A percentile compares a stretch with the other conserved stretches of the same genome.
phyloP scores from a whole-genome alignment of 2,329 filamentous ascomycete genomes.

The Cercospora zeina region DNA sequence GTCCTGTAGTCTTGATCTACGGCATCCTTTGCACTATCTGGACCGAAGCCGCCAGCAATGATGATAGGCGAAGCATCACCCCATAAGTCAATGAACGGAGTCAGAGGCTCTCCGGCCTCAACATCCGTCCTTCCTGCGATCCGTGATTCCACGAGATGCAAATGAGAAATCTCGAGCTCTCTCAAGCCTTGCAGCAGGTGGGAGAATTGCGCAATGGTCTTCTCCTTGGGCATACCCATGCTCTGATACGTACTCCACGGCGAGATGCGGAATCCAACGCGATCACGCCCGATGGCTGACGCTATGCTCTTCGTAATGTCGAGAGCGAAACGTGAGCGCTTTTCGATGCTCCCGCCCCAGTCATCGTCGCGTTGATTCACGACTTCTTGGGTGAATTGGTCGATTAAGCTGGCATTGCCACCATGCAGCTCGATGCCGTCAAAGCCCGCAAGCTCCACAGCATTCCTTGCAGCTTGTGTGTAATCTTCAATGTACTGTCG shows the following conservation, averaged over 20 bases:
- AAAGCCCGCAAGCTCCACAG: constrained; percentile 53
- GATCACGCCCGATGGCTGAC: constrained; percentile 54
- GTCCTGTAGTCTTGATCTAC: constrained; percentile 42
- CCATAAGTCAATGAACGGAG: constrained; percentile 44
- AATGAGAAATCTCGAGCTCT: constrained; percentile 58
- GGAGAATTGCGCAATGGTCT: constrained; percentile 64
- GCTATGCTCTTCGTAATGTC: constrained; percentile 56
- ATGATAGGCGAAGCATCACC: constrained; percentile 51
- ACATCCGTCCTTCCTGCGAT: constrained; percentile 47
- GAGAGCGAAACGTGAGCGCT: constrained; percentile 53
- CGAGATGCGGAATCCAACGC: constrained; percentile 58
- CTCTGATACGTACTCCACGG: constrained; percentile 63
- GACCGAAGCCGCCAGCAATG: constrained; percentile 49
- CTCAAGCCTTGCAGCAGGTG: constrained; percentile 57
- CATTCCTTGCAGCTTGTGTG: constrained; percentile 48
- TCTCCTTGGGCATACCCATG: constrained; percentile 51
- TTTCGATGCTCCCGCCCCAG: constrained; percentile 53
- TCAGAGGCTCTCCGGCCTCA: constrained; percentile 40
- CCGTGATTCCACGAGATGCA: constrained; percentile 62
- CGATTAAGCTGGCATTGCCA: constrained; percentile 58
- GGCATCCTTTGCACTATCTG: constrained; percentile 43
- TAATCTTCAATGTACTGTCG: constrained; percentile 42
- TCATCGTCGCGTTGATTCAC: constrained; percentile 56
- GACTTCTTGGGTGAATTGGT: constrained; percentile 63
- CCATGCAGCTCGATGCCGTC: constrained; percentile 61